phyloP scores from a whole-genome alignment of 2,329 filamentous ascomycete species.

The Hypoxylon sp. region DNA sequence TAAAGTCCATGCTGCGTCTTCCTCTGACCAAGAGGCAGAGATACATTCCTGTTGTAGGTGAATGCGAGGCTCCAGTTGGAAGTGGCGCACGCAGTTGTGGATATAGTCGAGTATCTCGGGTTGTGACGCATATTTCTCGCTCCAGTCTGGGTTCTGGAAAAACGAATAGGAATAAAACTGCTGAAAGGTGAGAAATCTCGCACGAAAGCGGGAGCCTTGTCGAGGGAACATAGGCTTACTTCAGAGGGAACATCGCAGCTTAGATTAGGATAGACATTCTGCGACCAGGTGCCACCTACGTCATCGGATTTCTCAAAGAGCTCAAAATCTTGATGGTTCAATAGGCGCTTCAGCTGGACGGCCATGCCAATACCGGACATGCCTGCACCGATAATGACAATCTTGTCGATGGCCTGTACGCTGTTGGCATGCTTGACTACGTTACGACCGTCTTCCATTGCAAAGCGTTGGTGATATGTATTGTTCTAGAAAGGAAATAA shows the following conservation, averaged over 20 bases:
- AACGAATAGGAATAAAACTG: constrained; percentile 1
- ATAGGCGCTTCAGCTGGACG: constrained; percentile 9
- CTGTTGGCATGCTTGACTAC: not conserved
- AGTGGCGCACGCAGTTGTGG: not conserved
- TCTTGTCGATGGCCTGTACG: not conserved
- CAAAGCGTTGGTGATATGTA: too few relatives aligned
- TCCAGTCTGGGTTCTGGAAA: constrained; percentile 1
- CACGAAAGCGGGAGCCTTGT: not conserved
- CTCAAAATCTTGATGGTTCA: not conserved
- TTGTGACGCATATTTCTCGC: not conserved
- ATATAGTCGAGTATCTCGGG: constrained; percentile 9
- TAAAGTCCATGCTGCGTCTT: not conserved
- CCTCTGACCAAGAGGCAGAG: not conserved
- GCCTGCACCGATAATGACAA: constrained; percentile 3
- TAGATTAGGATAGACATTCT: constrained; percentile 2
- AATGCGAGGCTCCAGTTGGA: not conserved
- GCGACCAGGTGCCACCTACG: constrained; percentile 4
- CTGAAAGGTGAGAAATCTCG: not conserved
- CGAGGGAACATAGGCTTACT: not conserved
- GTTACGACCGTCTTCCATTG: too few relatives aligned
- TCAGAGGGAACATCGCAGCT: constrained; percentile 8
- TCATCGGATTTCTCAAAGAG: not conserved
- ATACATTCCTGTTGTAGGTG: constrained; percentile 1
- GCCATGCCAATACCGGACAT: constrained; percentile 9
- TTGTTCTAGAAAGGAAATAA: not conserved